Conservation (phyloP, 176 grass and related monocot genomes). For the Cocos nucifera region DNA sequence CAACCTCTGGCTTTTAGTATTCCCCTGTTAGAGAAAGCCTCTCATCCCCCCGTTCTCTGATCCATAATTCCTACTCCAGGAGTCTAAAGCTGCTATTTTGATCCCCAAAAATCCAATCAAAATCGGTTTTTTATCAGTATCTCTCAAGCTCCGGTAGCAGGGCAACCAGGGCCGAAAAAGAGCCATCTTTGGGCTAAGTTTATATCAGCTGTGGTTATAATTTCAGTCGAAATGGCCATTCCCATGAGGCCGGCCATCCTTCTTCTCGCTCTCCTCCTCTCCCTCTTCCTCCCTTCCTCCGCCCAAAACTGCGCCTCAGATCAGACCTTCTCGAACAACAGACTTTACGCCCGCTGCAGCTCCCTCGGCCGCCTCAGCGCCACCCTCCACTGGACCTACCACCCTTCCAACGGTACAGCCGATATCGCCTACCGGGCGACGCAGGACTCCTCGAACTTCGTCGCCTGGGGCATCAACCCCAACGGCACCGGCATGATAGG, state of each 20-base stretch:
- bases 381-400: conserved; percentile 45
- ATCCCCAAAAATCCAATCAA: too few species aligned
- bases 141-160: too few species aligned
- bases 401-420: conserved; percentile 33
- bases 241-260: background rate
- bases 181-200: too few species aligned
- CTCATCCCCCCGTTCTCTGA: too few species aligned
- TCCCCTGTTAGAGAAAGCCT: too few species aligned
- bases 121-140: too few species aligned
- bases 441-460: conserved; percentile 5
- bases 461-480: conserved; percentile 34
- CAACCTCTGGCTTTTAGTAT: too few species aligned
- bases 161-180: too few species aligned
- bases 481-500: conserved; percentile 14
- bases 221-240: too few species aligned
- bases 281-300: background rate
- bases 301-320: conserved; percentile 3
- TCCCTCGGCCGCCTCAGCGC: conserved; percentile 19
- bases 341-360: conserved; percentile 25
- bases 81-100: too few species aligned
- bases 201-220: too few species aligned
- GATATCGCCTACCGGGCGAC: conserved; percentile 42
- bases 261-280: background rate
- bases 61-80: too few species aligned
- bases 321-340: conserved; percentile 14